Base-by-base conservation (phyloP, 768 basidiomycete species). In the Amanita exitialis region DNA sequence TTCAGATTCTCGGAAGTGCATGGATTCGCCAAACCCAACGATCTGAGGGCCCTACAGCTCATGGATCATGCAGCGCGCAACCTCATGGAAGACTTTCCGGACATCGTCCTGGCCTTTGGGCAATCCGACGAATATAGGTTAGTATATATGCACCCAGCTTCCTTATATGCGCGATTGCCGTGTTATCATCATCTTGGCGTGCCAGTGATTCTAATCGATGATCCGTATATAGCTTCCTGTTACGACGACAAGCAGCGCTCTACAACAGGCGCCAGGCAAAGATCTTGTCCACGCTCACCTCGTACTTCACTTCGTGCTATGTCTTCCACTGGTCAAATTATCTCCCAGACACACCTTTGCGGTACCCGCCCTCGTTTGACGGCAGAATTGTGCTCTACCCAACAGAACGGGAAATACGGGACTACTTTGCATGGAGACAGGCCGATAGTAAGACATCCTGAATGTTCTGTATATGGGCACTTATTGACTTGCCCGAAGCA, bases 71-170 rank as follows among this genome's bases (percentile, higher is more conserved):
- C 93, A 1, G 96, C 96, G 0, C 73, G 70, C 56, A 72, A 77
- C 43, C 73, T 93, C 38, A 89, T 99, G 89, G 70, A 80, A 27
- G 82, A 86, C 60, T 84, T 86, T 60, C 76, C 79, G 32, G 94
- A 96, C 62, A 79, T 96, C 52, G 71, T 90, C 10, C 74, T 96
- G 16, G 96, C 77, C 0, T 98, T 94, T 62, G 96, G 96, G 1
- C 90, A 99, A 70, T 96, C 93, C 16, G 96, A 99, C 64, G 96
- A 99, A 67, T 98, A 82, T 67, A 96, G 93, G 94, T 86, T 52
- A 46, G 72, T 27, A 36, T 36, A 47, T 46, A 13, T 23, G 39
- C 18, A 42, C 23, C 1, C 16, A n/a, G 37, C 35, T 44, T 37
- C 13, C 4, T 32, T 21, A 49, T n/a, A 32, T 44, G 15, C 18